phyloP scores from a whole-genome alignment of 768 basidiomycete species.

The Russula sp. region DNA sequence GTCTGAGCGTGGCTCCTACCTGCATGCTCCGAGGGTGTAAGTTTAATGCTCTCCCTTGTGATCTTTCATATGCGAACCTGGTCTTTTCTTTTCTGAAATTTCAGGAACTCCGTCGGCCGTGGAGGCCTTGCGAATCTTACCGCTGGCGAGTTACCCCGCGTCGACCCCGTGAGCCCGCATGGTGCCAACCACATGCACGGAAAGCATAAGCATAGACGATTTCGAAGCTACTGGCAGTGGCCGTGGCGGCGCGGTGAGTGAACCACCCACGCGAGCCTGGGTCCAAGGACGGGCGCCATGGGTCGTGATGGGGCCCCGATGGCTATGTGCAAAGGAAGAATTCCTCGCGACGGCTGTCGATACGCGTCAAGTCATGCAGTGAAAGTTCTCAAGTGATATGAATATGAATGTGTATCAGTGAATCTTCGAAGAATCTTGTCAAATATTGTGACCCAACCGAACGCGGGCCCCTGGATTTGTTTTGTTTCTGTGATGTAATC shows the following conservation, averaged over 20 bases:
- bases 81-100: conserved; percentile 7
- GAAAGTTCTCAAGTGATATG: too few species aligned
- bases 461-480: too few species aligned
- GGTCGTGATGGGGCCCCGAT: conserved; percentile 15
- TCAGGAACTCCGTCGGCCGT: conserved; percentile 56
- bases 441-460: too few species aligned
- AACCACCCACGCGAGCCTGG: conserved; percentile 24
- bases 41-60: conserved; percentile 22
- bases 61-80: neutral
- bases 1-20: conserved; percentile 29
- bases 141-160: conserved; percentile 23
- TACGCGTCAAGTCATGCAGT: too few species aligned
- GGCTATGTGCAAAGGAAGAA: too few species aligned
- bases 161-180: conserved; percentile 16
- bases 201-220: too few species aligned
- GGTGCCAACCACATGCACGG: neutral
- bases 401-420: too few species aligned
- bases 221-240: conserved; percentile 22
- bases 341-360: too few species aligned
- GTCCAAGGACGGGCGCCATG: neutral
- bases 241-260: too few species aligned
- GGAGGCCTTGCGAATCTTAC: conserved; percentile 60
- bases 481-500: neutral
- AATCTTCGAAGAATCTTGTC: too few species aligned
- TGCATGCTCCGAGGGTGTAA: conserved; percentile 32